phyloP scores from a whole-genome alignment of 1,139 yeast genomes.

The Blastobotrys proliferans region DNA sequence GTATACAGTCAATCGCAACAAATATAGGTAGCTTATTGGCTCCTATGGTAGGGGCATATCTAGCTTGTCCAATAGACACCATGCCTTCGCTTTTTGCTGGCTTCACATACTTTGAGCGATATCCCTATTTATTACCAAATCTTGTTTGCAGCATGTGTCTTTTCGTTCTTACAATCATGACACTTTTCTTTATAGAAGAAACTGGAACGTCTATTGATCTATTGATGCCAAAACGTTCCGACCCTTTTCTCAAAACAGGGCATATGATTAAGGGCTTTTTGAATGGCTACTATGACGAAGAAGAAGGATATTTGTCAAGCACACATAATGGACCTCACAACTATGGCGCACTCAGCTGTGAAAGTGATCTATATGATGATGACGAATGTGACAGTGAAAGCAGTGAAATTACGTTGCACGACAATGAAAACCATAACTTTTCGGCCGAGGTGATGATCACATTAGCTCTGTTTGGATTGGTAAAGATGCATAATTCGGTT shows the following conservation, averaged over 20 bases:
- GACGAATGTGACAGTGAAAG: conserved; percentile 4
- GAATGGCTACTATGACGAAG: conserved; percentile 52
- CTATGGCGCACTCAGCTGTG: conserved; percentile 38
- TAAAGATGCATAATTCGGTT: conserved; percentile 50
- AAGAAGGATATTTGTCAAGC: not conserved
- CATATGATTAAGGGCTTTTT: conserved; percentile 31
- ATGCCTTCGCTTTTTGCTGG: conserved; percentile 25
- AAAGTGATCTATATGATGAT: conserved; percentile 8
- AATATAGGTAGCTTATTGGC: conserved; percentile 54
- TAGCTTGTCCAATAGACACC: conserved; percentile 35
- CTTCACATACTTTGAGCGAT: conserved; percentile 35
- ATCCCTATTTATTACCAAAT: conserved; percentile 60
- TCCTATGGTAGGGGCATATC: conserved; percentile 39
- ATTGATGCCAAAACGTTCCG: conserved; percentile 49
- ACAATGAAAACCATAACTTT: not conserved
- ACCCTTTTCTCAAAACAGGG: conserved; percentile 38
- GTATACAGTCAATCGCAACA: conserved; percentile 54
- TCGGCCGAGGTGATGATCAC: conserved; percentile 28
- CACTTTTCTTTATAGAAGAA: conserved; percentile 53
- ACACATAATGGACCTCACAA: conserved; percentile 8
- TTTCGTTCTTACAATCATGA: conserved; percentile 38
- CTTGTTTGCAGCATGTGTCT: conserved; percentile 45
- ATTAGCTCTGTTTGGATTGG: conserved; percentile 23
- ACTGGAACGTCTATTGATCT: conserved; percentile 43
- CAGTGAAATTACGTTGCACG: no score